Evolutionary conservation across 768 basidiomycete species (phyloP), one percentile per base, ranked within the genome.

Genomic region (Trametes punicea): DNA sequence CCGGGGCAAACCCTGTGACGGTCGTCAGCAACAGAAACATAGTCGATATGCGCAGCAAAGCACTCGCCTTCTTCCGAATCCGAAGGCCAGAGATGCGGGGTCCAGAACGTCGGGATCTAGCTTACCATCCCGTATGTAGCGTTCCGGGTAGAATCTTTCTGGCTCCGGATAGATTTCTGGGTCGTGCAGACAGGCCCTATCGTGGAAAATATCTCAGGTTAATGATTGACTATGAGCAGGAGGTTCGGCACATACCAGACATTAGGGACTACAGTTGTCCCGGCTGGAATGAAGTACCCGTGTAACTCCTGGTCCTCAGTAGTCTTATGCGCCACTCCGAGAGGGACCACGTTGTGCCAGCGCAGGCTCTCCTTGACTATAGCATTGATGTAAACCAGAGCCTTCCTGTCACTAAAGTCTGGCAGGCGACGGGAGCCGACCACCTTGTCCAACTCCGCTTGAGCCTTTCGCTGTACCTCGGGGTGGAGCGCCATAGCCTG

Each of bases 111-210:
- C 70, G 25, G 85, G 78, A 65, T 96, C 90, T 40, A 98, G 77
- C 93, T 93, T 46, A 8, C 52, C 51, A 9, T 55, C 41, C 21
- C 29, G 26, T 10, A 61, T 31, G 46, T 55, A 99, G 49, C 97
- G 86, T 66, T 98, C 95, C 6, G 97, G 97, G 10, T 75, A 58
- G 71, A 98, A 86, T 39, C 70, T 67, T 29, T 94, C 89, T 10
- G 95, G 96, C 31, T 93, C 81, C 21, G 90, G 88, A 77, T 90
- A 99, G 34, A 93, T 81, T 33, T 77, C 75, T 21, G 88, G 81
- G 71, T 99, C 97, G 69, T 97, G 95, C 40, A 95, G 76, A 5
- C 94, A 92, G 67, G 48, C 49, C 58, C 57, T 57, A 13, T 6
- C 6, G 9, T 6, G 31, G 6, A 29, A 8, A 18, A 31, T 9